phyloP scores from a whole-genome alignment of 352 stramenopile species.

The Phytopythium ostracodes region DNA sequence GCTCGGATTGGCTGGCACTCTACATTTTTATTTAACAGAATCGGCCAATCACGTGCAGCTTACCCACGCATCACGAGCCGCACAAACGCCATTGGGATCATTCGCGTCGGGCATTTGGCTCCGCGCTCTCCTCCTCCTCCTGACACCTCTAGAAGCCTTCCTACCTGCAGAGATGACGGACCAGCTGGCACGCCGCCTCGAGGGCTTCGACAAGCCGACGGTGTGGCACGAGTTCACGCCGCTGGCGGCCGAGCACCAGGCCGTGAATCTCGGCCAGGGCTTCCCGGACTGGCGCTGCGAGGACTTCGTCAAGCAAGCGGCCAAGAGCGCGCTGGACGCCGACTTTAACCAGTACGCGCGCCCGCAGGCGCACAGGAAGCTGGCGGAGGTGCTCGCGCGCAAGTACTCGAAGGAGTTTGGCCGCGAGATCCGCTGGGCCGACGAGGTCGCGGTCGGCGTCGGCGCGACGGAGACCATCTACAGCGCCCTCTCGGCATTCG shows the following conservation, averaged over 20 bases:
- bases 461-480: conserved; percentile 95
- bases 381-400: conserved; percentile 81
- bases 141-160: no score
- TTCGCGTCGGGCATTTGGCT: no score
- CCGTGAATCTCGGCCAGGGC: conserved; percentile 93
- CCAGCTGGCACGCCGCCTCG: conserved; percentile 50
- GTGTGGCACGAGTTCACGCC: conserved; percentile 90
- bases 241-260: conserved; percentile 79
- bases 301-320: conserved; percentile 92
- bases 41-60: not conserved
- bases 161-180: conserved; percentile 62
- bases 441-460: conserved; percentile 93
- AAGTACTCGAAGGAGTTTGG: conserved; percentile 89
- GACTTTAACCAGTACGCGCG: conserved; percentile 95
- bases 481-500: conserved; percentile 88
- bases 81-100: no score
- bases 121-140: no score
- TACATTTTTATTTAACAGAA: conserved; percentile 3
- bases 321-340: conserved; percentile 89
- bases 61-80: not conserved
- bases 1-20: conserved; percentile 6
- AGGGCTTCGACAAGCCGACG: conserved; percentile 74
- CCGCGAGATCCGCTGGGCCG: conserved; percentile 84
- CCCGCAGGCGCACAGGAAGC: conserved; percentile 84
- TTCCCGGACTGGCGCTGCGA: conserved; percentile 94